Base-by-base conservation (phyloP, 306 rosid species). In the Pterocarpus santalinus region DNA sequence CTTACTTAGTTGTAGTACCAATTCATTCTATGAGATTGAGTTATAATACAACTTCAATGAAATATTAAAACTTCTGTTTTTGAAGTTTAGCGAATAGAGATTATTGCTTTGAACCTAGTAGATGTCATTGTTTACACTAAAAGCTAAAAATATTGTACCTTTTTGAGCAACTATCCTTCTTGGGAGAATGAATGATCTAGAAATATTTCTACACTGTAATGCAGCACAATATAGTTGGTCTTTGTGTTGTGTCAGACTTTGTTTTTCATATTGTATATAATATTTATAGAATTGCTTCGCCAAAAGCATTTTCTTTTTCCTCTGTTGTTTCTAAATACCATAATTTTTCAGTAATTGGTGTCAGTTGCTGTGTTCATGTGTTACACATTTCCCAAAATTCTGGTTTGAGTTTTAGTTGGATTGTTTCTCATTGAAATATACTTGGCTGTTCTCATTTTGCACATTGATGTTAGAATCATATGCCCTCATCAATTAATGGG, bases 151-250 rank as follows among this genome's bases (percentile, higher is more conserved):
- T 22, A n/a, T 51, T 49, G 57, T 51, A 3, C 22, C 22, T 30
- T 39, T 55, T 16, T 55, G 13, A 58, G 44, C 13, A 22, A 2
- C 61, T 39, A 8, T 39, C 28, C 55, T 36, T 22, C 43, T 41
- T 43, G n/a, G 49, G 11, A 22, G 5, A 9, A 39, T 22, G 10
- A 67, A 55, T 36, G 73, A 51, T 65, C 14, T 28, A 22, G 16
- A 44, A 75, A 2, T n/a, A 8, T 49, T 76, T 38, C 66, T 8
- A 3, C 15, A 58, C 69, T 12, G 36, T 16, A 78, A 7, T 69
- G 82, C 61, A 43, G 49, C 69, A 43, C 28, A 22, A 33, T 22
- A 33, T 49, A 22, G 57, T 69, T 69, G 73, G 57, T 69, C 38
- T 33, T 49, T 47, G 22, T 69, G 56, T 69, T 3, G 38, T 58